Evolutionary conservation across 108 stramenopile species (phyloP).

Genomic region (Discostella stelligeroides): DNA sequence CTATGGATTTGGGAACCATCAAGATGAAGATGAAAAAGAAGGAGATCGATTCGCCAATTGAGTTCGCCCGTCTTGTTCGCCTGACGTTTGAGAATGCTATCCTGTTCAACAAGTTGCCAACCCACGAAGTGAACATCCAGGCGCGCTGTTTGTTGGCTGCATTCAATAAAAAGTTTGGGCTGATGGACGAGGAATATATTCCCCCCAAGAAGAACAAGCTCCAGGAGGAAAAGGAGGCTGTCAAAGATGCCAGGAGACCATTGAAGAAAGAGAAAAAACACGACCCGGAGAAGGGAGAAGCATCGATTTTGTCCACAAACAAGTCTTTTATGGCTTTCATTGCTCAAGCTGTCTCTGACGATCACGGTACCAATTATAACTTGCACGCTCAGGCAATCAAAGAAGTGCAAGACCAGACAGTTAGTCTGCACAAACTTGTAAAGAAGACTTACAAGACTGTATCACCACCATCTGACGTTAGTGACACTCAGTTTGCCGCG

Average conservation of each 20-base stretch:
- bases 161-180: conserved; percentile 76
- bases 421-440: conserved; percentile 65
- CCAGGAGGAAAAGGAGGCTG: conserved; percentile 47
- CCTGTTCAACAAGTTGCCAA: conserved; percentile 89
- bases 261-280: conserved; percentile 63
- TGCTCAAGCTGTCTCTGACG: conserved; percentile 56
- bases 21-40: conserved; percentile 73
- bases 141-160: conserved; percentile 71
- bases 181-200: conserved; percentile 66
- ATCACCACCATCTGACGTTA: conserved; percentile 6
- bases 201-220: conserved; percentile 52
- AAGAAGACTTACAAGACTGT: conserved; percentile 30
- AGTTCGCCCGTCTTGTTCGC: conserved; percentile 86
- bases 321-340: conserved; percentile 62
- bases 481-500: not conserved
- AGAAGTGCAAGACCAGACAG: conserved; percentile 68
- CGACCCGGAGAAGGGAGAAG: conserved; percentile 51
- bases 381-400: conserved; percentile 67
- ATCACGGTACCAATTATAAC: conserved; percentile 54
- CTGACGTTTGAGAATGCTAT: conserved; percentile 95
- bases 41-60: conserved; percentile 73
- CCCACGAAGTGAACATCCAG: conserved; percentile 81
- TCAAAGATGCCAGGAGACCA: conserved; percentile 54
- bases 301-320: conserved; percentile 57
- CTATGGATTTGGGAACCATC: conserved; percentile 97